phyloP scores from a whole-genome alignment of 2,329 filamentous ascomycete species.

The Aspergillus tamarii region DNA sequence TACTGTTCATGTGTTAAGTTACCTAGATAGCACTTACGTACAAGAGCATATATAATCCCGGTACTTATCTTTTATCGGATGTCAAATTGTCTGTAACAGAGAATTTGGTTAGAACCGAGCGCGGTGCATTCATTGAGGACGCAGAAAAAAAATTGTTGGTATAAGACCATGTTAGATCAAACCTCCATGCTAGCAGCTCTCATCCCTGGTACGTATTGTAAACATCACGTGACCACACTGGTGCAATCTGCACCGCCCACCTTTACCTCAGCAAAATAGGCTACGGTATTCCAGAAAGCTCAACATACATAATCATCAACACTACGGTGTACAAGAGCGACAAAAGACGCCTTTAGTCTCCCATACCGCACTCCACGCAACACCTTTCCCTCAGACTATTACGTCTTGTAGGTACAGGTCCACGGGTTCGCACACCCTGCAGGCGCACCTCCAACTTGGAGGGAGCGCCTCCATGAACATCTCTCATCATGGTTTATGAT shows the following conservation, averaged over 20 bases:
- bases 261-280: constrained; percentile 9
- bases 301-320: constrained; percentile 8
- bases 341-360: constrained; percentile 33
- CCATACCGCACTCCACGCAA: constrained; percentile 21
- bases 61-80: not conserved
- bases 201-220: not conserved
- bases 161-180: not conserved
- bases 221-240: constrained; percentile 12
- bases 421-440: constrained; percentile 18
- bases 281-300: constrained; percentile 24
- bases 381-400: not conserved
- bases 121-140: not conserved
- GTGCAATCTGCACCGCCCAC: constrained; percentile 24
- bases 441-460: constrained; percentile 31
- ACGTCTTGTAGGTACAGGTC: not conserved
- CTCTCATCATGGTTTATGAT: constrained; percentile 57
- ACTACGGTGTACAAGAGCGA: constrained; percentile 42
- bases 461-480: constrained; percentile 24
- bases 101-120: not conserved
- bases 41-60: not conserved
- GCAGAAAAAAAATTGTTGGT: not conserved
- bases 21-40: not conserved
- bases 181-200: not conserved
- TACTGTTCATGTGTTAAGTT: not conserved
- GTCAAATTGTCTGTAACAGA: not conserved